phyloP scores from a whole-genome alignment of 169 alveolate species.

The Babesia sp. region DNA sequence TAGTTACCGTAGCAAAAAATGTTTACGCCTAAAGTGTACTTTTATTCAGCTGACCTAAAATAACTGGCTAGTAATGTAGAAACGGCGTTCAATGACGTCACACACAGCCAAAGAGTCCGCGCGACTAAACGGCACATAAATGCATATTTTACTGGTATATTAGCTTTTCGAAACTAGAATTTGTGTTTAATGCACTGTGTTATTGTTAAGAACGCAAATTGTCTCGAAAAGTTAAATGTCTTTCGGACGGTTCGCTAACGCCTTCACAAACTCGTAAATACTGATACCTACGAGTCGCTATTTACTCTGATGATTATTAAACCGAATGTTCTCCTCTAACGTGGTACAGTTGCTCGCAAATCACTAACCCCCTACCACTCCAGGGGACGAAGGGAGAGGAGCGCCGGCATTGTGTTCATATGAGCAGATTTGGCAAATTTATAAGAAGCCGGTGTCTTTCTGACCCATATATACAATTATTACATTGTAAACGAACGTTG shows the following conservation, averaged over 20 bases:
- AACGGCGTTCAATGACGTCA: no score
- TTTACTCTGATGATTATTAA: neutral
- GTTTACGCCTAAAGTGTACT: no score
- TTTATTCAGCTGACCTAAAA: no score
- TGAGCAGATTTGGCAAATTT: constrained; percentile 66
- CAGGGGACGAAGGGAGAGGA: neutral
- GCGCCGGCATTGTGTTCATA: constrained; percentile 1
- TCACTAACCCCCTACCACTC: constrained; percentile 29
- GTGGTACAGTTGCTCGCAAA: neutral
- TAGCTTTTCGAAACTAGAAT: no score
- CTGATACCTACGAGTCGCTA: neutral
- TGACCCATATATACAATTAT: constrained; percentile 73
- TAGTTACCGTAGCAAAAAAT: no score
- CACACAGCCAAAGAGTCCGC: no score
- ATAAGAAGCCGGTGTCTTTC: constrained; percentile 67
- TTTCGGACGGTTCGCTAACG: neutral
- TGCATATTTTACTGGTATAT: no score
- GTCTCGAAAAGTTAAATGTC: no score
- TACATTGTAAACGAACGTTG: constrained; percentile 72
- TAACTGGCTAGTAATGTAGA: no score
- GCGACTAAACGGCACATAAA: no score
- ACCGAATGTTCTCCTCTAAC: neutral
- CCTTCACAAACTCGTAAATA: neutral
- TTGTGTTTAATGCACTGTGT: no score
- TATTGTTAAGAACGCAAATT: no score